Base-by-base conservation (phyloP, 2,329 filamentous ascomycete species). In the Fusarium sp. region DNA sequence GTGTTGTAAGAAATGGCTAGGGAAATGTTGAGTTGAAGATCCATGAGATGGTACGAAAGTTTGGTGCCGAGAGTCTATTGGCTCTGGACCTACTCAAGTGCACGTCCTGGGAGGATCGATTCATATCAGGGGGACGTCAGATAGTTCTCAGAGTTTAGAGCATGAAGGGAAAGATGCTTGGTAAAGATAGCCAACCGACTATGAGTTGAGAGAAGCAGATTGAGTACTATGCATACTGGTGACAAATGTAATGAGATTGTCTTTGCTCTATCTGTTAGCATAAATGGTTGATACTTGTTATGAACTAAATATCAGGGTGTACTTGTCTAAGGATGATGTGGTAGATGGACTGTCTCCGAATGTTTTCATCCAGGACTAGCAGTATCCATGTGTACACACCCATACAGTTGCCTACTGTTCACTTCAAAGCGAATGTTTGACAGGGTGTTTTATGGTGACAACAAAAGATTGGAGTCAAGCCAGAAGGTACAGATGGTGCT, bases 11-110 rank as follows among this genome's bases (percentile, higher is more conserved):
- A 22, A 12, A 34, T 27, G 18, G 6, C 8, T n/a, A 29, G 10
- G 18, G 29, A 6, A 9, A 41, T 27, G 15, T 15, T 32, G 22
- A 24, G 22, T n/a, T 53, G 13, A n/a, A 27, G 29, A 44, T 38
- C 7, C n/a, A 43, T n/a, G 55, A 32, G 24, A 58, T 49, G 43
- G 30, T 34, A 56, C 24, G 43, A 55, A 25, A 48, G 61, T 49
- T 25, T 46, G 56, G 66, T 41, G 44, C 61, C 62, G 30, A 44
- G 32, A 46, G 61, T 69, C 61, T 69, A 58, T 62, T 52, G 55
- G 51, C 67, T 30, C 20, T 51, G 32, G 56, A 44, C 43, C 56
- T 41, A 41, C 52, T 45, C n/a, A 62, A 46, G 22, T 20, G 9
- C 25, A 58, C 44, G 20, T 34, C 40, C 54, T 7, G 8, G 3